Evolutionary conservation across 192 early-diverging fungal genomes (phyloP), one percentile per base, ranked within the genome.

Genomic region (Piromyces finnis): DNA sequence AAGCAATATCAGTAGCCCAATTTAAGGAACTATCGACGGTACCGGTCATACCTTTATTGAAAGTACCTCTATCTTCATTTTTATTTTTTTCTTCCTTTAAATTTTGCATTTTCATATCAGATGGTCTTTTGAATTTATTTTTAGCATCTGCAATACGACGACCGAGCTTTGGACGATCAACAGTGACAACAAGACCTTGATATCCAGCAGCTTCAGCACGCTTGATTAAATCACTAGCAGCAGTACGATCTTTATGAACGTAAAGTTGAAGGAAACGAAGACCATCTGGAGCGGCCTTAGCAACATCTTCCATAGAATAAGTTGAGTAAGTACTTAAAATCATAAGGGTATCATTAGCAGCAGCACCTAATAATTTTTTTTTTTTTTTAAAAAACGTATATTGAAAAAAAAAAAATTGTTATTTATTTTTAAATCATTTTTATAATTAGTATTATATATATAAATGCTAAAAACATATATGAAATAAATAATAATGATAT

Each of bases 171-270:
- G 90, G 90, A 12, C 88, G 85, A 80, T 91, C 90, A 2, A 91
- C 89, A 0, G 90, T 91, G 3, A 91, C 80, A 26, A 89, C 89
- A 0, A 91, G 79, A 1, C 89, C 94, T 83, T 92, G 91, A 86
- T 93, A 92, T 9, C 95, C 95, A 12, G 89, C 91, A 15, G 80
- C 84, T 81, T 95, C 94, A 11, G 94, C 95, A 26, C 91, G 84
- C 29, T 87, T 82, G 14, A 96, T 88, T 29, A 96, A 82, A 28
- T 85, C 82, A 81, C 92, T 88, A 26, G 94, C 89, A 30, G 92
- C 85, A 9, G 29, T 51, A 13, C 94, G 87, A 80, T 96, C 86
- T 79, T 87, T 84, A 83, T 95, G 93, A 16, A 95, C 93, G 82
- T 96, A 96, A 27, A 96, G 89, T 81, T 96, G 95, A 28, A 81